Base-by-base conservation (phyloP, 306 rosid genomes). In the Citrullus colocynthis region DNA sequence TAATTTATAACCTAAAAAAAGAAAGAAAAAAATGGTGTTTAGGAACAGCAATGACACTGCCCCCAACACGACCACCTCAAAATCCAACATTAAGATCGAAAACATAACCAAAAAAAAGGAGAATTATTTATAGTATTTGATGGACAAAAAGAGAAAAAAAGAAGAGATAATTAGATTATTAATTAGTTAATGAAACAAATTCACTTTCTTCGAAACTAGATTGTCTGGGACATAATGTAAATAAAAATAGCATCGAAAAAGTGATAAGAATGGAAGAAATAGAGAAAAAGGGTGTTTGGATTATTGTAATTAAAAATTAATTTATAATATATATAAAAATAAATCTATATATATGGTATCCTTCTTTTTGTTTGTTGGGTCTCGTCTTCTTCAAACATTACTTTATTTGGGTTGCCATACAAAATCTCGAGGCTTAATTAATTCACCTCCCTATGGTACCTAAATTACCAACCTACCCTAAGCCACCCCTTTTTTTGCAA, bases 51-150 rank as follows among this genome's bases (percentile, higher is more conserved):
- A 54, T 9, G 52, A 75, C 79, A 76, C 79, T 9, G 54, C 51
- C 24, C 48, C 67, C 79, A n/a, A 76, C 79, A 76, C 39, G 79
- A 76, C 69, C 79, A 72, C 9, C 48, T 42, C 36, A 54, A 58
- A 65, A 65, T 57, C 49, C 66, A 58, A 76, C 34, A 59, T 30
- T 30, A 75, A 36, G 63, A 52, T 72, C 54, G 21, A 74, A 74
- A 49, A 49, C 62, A 24, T 34, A 34, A 60, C 37, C 36, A 16
- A 61, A 58, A 51, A 51, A 15, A 45, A 28, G 17, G 17, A 34
- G 45, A 65, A 65, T 36, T 36, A 36, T 36, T 36, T 36, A 36
- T 36, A 36, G 39, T 36, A 36, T 36, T 36, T 36, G 39, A 36
- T 36, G 39, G 39, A 36, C 39, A 3, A 64, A 34, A 65, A 64